Evolutionary conservation across 1,284 basidiomycete genomes (phyloP), one percentile per base, ranked within the genome.

Genomic region (Boletellus dicymbophilus): DNA sequence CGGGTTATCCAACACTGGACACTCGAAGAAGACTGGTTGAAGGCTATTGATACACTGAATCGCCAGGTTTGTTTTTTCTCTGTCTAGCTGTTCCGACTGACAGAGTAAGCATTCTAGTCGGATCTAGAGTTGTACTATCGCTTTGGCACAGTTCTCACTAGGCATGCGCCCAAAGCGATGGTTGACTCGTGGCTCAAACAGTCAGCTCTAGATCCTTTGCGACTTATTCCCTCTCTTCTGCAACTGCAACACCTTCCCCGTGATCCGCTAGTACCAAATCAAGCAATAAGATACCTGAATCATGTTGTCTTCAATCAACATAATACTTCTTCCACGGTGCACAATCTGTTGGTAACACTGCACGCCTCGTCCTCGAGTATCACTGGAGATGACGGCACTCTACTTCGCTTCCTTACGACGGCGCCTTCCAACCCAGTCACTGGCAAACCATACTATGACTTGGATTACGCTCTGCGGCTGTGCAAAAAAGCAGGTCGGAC

Each of bases 1-100:
- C 84, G 90, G 10, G 93, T 98, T 8, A 82, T 96, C n/a, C 90
- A 93, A 58, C 88, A 98, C 65, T 96, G 93, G 85, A 78, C 98
- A 37, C 77, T 90, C 42, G 91, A 96, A 67, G 93, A 95, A 66
- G 80, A 94, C 51, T 99, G 96, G 96, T 61, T 76, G 20, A 91
- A 94, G 62, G 96, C 94, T 0, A 88, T 99, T 48, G 90, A 94
- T 44, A 80, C 89, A 9, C 79, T 99, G 54, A 93, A 84, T 59
- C 79, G 90, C 44, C 94, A 96, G 79, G 93, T 93, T 45, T 31
- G 60, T 55, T 48, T 6, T 18, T 22, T 10, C n/a, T 53, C 22
- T 44, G 38, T 11, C 18, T 25, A 25, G 23, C 34, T 28, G 27
- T 30, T 31, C 18, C 12, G 23, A 42, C 39, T 41, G 15, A 43